These are phyloP conservation scores for Sarocladium strictum DNA, from an alignment of 2,329 filamentous ascomycete species.

Conservation along the genomic window DNA sequence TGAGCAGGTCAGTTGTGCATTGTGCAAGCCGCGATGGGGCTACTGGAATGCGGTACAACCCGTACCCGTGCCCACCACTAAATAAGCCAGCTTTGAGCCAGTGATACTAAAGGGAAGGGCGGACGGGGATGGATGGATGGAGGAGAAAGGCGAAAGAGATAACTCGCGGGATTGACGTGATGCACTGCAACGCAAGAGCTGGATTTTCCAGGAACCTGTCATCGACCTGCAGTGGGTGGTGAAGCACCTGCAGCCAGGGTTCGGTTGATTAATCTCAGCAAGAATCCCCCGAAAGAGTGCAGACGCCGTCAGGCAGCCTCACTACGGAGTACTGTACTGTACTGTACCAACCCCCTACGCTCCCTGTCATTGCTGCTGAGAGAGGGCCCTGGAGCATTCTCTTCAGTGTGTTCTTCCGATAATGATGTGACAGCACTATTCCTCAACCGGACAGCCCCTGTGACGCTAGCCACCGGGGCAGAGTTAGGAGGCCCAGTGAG, in stretches of 20 bases:
- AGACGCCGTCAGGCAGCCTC: constrained; percentile 3
- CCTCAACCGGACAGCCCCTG: not conserved
- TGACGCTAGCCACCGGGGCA: not conserved
- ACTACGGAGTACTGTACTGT: too few species aligned
- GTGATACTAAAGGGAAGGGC: not conserved
- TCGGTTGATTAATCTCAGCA: constrained; percentile 3
- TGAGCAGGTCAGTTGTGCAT: too few species aligned
- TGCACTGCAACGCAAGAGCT: too few species aligned
- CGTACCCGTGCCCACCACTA: constrained; percentile 4
- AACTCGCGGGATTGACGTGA: too few species aligned
- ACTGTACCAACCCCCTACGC: not conserved
- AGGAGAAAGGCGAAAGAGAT: too few species aligned
- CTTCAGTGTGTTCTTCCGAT: not conserved
- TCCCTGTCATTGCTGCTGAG: not conserved
- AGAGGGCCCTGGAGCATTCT: too few species aligned
- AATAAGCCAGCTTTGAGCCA: not conserved
- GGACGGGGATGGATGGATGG: not conserved
- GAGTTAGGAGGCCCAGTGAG: not conserved
- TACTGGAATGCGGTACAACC: constrained; percentile 3
- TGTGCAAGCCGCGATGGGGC: not conserved
- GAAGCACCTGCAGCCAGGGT: not conserved
- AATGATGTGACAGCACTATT: not conserved
- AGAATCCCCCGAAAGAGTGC: constrained; percentile 3
- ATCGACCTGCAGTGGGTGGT: not conserved
- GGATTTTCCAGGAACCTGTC: too few species aligned